Evolutionary conservation across 1,284 basidiomycete species (phyloP).

Genomic region (Puccinia novopanici): DNA sequence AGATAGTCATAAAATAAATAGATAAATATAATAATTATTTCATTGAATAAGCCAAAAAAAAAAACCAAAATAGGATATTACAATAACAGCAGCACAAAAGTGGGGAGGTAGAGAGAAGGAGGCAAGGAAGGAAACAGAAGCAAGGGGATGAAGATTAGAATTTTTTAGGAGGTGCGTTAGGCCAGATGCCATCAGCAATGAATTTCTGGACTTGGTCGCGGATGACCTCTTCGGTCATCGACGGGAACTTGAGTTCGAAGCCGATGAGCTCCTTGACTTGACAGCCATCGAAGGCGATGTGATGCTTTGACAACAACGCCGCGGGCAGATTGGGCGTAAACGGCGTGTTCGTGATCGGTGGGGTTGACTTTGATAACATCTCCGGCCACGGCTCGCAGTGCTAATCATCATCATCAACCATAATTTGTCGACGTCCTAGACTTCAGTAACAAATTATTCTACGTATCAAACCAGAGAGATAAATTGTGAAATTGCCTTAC

Average conservation of each 20-base stretch:
- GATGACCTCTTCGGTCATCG: conserved; percentile 52
- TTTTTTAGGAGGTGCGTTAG: conserved; percentile 53
- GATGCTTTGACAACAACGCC: conserved; percentile 52
- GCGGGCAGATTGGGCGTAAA: conserved; percentile 80
- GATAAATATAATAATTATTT: conserved; percentile 2
- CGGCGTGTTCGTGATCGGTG: conserved; percentile 73
- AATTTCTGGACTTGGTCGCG: conserved; percentile 50
- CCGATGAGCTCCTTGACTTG: conserved; percentile 68
- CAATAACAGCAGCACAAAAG: conserved; percentile 1
- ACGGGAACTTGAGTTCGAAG: conserved; percentile 52
- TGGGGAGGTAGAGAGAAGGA: neutral
- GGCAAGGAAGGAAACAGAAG: neutral
- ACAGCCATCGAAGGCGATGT: conserved; percentile 68
- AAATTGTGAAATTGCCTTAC: neutral
- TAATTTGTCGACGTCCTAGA: conserved; percentile 36
- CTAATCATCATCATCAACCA: conserved; percentile 41
- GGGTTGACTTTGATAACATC: conserved; percentile 74
- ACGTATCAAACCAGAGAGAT: neutral
- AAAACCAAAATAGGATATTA: conserved; percentile 4
- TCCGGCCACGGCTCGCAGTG: conserved; percentile 82
- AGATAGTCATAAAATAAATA: neutral
- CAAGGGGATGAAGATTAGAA: conserved; percentile 10
- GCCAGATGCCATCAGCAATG: conserved; percentile 54
- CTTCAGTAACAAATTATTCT: conserved; percentile 9
- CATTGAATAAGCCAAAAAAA: neutral